phyloP scores from a whole-genome alignment of 768 basidiomycete genomes.

The Infundibulicybe gibba region DNA sequence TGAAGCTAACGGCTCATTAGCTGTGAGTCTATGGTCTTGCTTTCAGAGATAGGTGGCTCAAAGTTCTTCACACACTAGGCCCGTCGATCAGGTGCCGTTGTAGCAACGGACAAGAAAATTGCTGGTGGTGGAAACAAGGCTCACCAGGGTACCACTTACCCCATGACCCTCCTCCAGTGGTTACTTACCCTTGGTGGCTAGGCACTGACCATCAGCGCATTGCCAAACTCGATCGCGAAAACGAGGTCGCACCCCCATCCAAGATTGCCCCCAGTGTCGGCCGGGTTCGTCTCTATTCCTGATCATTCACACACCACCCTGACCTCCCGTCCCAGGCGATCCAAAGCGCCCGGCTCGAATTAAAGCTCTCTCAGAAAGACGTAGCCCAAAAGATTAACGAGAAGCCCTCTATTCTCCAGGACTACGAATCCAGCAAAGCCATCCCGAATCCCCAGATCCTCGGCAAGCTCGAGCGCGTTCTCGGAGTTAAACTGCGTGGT shows the following conservation, averaged over 20 bases:
- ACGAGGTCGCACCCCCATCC: conserved; percentile 90
- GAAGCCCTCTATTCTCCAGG: conserved; percentile 83
- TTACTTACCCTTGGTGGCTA: conserved; percentile 19
- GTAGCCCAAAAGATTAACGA: conserved; percentile 92
- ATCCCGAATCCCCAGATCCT: conserved; percentile 86
- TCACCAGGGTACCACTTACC: conserved; percentile 49
- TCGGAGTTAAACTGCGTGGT: conserved; percentile 91
- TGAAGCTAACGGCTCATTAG: conserved; percentile 25
- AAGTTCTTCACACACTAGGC: conserved; percentile 41
- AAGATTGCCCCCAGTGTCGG: conserved; percentile 75
- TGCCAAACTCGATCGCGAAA: conserved; percentile 91
- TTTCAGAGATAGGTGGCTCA: too few relatives aligned
- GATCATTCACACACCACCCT: conserved; percentile 7
- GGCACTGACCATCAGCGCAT: conserved; percentile 93
- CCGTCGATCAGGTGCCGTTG: conserved; percentile 69
- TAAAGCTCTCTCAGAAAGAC: conserved; percentile 86
- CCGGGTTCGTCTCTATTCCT: conserved; percentile 42
- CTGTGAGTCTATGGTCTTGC: conserved; percentile 38
- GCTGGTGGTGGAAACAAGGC: conserved; percentile 72
- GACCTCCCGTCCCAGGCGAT: conserved; percentile 55
- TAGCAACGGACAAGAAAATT: conserved; percentile 81
- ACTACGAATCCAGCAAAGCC: conserved; percentile 87
- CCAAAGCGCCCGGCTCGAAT: conserved; percentile 72
- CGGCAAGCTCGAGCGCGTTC: conserved; percentile 79
- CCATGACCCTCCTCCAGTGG: not conserved